Base-by-base conservation (phyloP, 495 filamentous ascomycete species). In the Rhypophila decipiens region DNA sequence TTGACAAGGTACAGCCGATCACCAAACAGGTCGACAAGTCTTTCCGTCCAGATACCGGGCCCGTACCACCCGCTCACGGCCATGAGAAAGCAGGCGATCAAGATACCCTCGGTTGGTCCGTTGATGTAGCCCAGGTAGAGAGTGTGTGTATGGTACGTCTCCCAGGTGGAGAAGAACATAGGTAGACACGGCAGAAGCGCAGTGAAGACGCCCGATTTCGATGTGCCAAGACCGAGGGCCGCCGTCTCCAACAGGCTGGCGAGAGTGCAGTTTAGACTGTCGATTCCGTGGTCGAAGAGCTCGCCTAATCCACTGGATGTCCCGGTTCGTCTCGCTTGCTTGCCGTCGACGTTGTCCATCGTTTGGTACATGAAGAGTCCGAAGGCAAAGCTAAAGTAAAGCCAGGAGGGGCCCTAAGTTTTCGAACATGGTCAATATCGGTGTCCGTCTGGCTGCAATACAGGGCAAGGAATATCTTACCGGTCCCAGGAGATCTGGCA, bases 131-230 rank as follows among this genome's bases (percentile, higher is more conserved):
- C 93, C 3, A 98, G 83, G 63, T 97, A 98, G 2, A 98, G 73
- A 0, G 95, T 97, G 65, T 98, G 93, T 1, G 93, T 96, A 67
- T 98, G 93, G 64, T 95, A 98, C 2, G 93, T 98, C 65, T 98
- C 93, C 93, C 93, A 98, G 7, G 93, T 98, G 4, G 90, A 96
- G 71, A 97, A 96, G 74, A 95, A 97, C 93, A 98, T 98, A 19
- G 93, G 87, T 8, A 98, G 70, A 53, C 88, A 94, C 2, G 93
- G 94, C 44, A 90, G 79, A 31, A 97, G 68, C 11, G 90, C 90
- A 1, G 93, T 98, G 63, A 93, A 94, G 38, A 90, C 85, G 53
- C 93, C 93, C 5, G 87, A 78, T 45, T 79, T 78, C 8, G 84
- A 84, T 8, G 86, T 77, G 33, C 93, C 93, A 27, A 93, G 74